Evolutionary conservation across 148 eudicot species (phyloP).

Genomic region (Rhododendron williamsianum): DNA sequence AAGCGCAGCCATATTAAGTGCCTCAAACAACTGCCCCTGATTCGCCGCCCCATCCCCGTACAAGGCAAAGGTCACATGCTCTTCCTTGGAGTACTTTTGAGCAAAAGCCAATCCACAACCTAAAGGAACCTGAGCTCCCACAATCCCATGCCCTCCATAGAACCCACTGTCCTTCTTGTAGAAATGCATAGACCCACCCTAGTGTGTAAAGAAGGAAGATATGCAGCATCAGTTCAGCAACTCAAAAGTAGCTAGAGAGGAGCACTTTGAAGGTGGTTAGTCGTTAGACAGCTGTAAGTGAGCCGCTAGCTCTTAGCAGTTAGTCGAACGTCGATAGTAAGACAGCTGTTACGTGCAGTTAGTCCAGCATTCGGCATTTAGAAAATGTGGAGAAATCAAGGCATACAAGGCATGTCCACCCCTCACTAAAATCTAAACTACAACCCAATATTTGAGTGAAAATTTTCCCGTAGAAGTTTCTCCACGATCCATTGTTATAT

Average conservation of each 20-base stretch:
- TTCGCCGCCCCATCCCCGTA: conserved; percentile 99
- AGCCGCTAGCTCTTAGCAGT: neutral
- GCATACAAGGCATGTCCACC: neutral
- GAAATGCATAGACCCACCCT: conserved; percentile 98
- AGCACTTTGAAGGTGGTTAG: neutral
- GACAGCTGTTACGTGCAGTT: neutral
- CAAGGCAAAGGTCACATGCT: conserved; percentile 58
- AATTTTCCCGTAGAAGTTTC: neutral
- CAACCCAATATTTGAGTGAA: neutral
- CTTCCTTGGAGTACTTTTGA: conserved; percentile 83
- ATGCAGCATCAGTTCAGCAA: neutral
- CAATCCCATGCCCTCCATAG: conserved; percentile 95
- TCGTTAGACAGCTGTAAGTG: neutral
- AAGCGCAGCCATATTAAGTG: conserved; percentile 90
- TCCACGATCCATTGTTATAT: neutral
- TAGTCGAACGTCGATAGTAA: neutral
- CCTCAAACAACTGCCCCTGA: conserved; percentile 95
- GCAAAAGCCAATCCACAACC: conserved; percentile 90
- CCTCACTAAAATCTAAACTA: neutral
- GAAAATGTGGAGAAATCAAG: neutral
- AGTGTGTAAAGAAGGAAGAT: neutral
- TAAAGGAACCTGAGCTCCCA: conserved; percentile 89
- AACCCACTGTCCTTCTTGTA: conserved; percentile 76
- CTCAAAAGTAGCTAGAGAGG: neutral
- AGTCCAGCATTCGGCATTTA: neutral